Conservation (phyloP, 139 green algal genomes). For the Chlorella sp. region DNA sequence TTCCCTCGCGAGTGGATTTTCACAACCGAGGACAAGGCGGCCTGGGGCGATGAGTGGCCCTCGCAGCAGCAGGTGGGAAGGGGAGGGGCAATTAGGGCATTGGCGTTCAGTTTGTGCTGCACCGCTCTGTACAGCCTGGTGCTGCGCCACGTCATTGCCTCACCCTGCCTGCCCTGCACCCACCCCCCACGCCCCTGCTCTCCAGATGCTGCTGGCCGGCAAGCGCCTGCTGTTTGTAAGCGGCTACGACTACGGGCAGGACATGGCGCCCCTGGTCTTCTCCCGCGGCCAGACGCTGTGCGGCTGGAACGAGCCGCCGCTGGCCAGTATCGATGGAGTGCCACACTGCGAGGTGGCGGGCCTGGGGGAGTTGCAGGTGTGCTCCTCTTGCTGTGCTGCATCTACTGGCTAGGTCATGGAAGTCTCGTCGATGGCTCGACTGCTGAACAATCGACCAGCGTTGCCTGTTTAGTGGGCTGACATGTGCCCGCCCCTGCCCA, state of each 20-base stretch:
- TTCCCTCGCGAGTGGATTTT: slow-evolving; percentile 52
- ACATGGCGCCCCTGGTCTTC: slow-evolving; percentile 63
- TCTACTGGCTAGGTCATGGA: no score
- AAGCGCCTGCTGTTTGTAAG: slow-evolving; percentile 67
- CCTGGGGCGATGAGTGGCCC: slow-evolving; percentile 7
- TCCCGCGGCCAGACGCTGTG: slow-evolving; percentile 51
- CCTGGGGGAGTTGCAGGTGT: background rate
- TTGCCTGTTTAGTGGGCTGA: no score
- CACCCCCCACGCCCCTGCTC: slow-evolving; percentile 38
- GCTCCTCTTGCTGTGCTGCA: no score
- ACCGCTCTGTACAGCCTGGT: no score
- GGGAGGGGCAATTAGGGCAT: no score
- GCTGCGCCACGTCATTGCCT: no score
- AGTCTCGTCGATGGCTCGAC: no score
- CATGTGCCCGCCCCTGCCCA: background rate
- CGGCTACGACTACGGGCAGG: slow-evolving; percentile 62
- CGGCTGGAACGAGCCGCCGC: slow-evolving; percentile 60
- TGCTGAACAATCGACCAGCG: no score
- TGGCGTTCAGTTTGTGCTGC: no score
- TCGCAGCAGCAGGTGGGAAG: slow-evolving; percentile 28
- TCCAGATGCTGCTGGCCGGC: slow-evolving; percentile 50
- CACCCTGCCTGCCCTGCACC: background rate
- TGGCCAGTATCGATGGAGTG: slow-evolving; percentile 40
- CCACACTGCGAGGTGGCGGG: slow-evolving; percentile 41
- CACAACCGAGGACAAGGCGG: slow-evolving; percentile 47